These are phyloP conservation scores for Xenosphaeropsis pyriputrescens DNA, from an alignment of 2,329 filamentous ascomycete genomes.

Conservation along the genomic window DNA sequence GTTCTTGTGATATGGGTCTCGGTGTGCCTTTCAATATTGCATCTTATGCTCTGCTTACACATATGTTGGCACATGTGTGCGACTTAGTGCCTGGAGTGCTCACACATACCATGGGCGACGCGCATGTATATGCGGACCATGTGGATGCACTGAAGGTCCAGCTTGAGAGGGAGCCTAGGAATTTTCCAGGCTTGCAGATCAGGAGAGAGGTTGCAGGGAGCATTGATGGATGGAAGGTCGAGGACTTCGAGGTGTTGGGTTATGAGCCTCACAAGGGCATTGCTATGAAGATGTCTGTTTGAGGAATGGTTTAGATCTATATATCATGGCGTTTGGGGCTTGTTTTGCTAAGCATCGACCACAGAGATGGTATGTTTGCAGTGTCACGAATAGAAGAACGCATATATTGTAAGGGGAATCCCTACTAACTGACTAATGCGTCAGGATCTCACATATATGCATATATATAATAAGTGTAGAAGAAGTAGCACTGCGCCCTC, in stretches of 20 bases:
- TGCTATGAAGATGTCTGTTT: slow-evolving; percentile 96
- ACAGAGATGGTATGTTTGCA: too few species aligned
- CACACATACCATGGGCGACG: slow-evolving; percentile 94
- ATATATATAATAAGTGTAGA: too few species aligned
- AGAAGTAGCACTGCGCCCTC: too few species aligned
- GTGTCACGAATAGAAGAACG: too few species aligned
- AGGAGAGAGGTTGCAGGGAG: slow-evolving; percentile 49
- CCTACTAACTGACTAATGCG: too few species aligned
- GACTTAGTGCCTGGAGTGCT: slow-evolving; percentile 74
- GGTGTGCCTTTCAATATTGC: slow-evolving; percentile 98
- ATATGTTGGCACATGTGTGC: slow-evolving; percentile 85
- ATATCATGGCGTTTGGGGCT: too few species aligned
- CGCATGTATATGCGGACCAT: slow-evolving; percentile 93
- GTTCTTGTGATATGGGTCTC: slow-evolving; percentile 92
- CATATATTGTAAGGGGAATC: too few species aligned
- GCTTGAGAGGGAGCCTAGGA: slow-evolving; percentile 61
- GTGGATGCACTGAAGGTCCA: slow-evolving; percentile 75
- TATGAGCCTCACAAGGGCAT: slow-evolving; percentile 88
- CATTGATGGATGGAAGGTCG: slow-evolving; percentile 80
- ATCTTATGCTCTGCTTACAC: slow-evolving; percentile 80
- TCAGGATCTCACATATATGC: too few species aligned
- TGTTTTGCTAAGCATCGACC: too few species aligned
- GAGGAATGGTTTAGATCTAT: too few species aligned
- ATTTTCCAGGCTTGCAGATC: slow-evolving; percentile 71
- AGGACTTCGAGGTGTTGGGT: slow-evolving; percentile 76